Base-by-base conservation (phyloP, 805 yeast species). In the Candida sphagnicola region DNA sequence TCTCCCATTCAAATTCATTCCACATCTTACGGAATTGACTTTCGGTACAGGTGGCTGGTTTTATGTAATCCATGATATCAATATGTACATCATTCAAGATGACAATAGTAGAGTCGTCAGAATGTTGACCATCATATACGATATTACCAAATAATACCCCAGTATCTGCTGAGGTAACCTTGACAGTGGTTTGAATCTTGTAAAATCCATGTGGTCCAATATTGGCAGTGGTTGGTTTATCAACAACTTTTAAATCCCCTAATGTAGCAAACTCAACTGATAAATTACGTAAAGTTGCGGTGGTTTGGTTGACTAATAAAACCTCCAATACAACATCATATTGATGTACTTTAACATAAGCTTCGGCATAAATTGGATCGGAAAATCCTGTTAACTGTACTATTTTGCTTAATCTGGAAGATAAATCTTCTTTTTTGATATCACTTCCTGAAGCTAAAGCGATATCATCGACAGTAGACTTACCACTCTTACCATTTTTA, bases 1-100 rank as follows among this genome's bases (percentile, higher is more conserved):
- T 93, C 65, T 93, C 99, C 99, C 99, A 93, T 67, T 93, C 99
- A 59, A 95, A 93, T 61, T 90, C 97, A 60, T 89, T 88, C 99
- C 99, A 93, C 98, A 90, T 91, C 54, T 81, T 77, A 57, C 99
- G 85, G 85, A 93, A 93, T 50, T 78, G 84, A 32, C 81, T 78
- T 65, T 91, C 98, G 12, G 89, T 70, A 61, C 95, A 86, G 17
- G 77, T 75, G n/a, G 95, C 93, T 15, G 99, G 97, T 60, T 87
- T 88, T 62, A 93, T 89, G 67, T 93, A 93, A 63, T 93, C 98
- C 89, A 93, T 87, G 38, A 93, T 86, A 60, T 93, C 96, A 42
- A 93, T 90, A 59, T 90, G 96, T 35, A 93, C 89, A 59, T 93
- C 98, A 54, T 87, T 88, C 56, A 93, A 74, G 42, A 93, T 90